A percentile compares a stretch with the other conserved stretches of the same genome.
phyloP scores from a whole-genome alignment of 768 basidiomycete genomes.

The Brasilioporus rufonigricans region DNA sequence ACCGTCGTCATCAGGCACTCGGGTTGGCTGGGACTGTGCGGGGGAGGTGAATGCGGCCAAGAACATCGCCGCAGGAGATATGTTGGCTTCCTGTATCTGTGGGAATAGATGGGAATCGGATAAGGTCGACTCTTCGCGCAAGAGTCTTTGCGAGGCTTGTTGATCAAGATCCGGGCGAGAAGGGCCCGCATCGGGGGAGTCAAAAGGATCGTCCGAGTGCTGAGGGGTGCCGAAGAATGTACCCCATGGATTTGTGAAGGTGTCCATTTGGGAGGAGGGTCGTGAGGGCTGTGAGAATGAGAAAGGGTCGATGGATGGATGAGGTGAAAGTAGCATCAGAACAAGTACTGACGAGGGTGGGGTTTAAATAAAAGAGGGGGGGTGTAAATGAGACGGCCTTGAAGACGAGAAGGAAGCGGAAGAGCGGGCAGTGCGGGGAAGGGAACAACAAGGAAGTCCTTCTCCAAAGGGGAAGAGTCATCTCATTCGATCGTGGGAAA shows the following conservation, averaged over 20 bases:
- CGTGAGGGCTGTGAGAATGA: conserved; percentile 7
- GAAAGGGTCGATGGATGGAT: neutral
- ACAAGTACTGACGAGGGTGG: neutral
- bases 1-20: conserved; percentile 64
- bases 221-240: neutral
- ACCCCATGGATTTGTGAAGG: conserved; percentile 11
- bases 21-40: conserved; percentile 28
- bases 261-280: conserved; percentile 8
- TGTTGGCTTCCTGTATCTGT: conserved; percentile 15
- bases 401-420: neutral
- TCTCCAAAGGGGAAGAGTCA: conserved; percentile 10
- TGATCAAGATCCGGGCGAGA: conserved; percentile 30
- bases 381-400: neutral
- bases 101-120: neutral
- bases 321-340: conserved; percentile 3
- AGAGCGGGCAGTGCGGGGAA: conserved; percentile 9
- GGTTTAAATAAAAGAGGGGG: conserved; percentile 1
- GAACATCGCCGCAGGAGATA: conserved; percentile 75
- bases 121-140: conserved; percentile 2
- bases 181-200: neutral
- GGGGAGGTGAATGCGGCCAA: conserved; percentile 60
- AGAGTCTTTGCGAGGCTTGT: conserved; percentile 16
- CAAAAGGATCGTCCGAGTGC: neutral
- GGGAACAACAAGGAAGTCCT: conserved; percentile 10
- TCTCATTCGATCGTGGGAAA: conserved; percentile 20